These are phyloP conservation scores for Stygiomarasmius scandens DNA, from an alignment of 1,284 basidiomycete species.

Conservation along the genomic window DNA sequence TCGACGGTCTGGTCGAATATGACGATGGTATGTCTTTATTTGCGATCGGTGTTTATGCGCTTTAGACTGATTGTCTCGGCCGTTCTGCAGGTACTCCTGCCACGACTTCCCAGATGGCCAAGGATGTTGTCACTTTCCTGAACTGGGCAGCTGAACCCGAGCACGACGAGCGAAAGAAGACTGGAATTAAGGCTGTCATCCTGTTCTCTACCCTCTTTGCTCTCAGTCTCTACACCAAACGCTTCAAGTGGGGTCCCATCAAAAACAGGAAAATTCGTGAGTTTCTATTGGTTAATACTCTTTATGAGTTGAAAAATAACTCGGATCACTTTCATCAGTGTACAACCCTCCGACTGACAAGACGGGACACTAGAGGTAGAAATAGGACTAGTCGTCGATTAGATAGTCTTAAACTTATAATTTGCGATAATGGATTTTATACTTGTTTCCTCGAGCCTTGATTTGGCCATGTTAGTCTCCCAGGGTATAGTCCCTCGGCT, in stretches of 20 bases:
- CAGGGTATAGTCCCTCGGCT: background rate
- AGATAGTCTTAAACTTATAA: conserved; percentile 12
- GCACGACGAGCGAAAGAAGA: conserved; percentile 97
- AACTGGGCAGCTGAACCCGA: conserved; percentile 97
- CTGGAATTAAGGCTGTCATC: conserved; percentile 92
- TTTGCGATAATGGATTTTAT: background rate
- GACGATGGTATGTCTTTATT: conserved; percentile 71
- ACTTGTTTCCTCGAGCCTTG: background rate
- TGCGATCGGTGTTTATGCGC: conserved; percentile 1
- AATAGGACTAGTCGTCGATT: conserved; percentile 2
- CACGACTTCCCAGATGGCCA: conserved; percentile 99
- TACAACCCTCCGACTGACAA: conserved; percentile 52
- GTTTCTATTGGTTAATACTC: conserved; percentile 34
- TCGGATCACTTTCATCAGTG: conserved; percentile 30
- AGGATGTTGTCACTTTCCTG: conserved; percentile 96
- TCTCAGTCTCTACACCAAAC: conserved; percentile 88
- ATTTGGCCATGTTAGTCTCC: conserved; percentile 1
- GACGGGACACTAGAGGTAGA: conserved; percentile 39
- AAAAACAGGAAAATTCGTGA: conserved; percentile 91
- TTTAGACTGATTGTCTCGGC: conserved; percentile 7
- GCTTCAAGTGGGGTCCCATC: conserved; percentile 92
- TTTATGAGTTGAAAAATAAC: background rate
- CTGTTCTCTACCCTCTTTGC: conserved; percentile 83
- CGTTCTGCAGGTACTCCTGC: conserved; percentile 80
- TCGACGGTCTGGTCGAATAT: conserved; percentile 94